Conservation (phyloP, 345 rosid genomes). For the Acer saccharum region DNA sequence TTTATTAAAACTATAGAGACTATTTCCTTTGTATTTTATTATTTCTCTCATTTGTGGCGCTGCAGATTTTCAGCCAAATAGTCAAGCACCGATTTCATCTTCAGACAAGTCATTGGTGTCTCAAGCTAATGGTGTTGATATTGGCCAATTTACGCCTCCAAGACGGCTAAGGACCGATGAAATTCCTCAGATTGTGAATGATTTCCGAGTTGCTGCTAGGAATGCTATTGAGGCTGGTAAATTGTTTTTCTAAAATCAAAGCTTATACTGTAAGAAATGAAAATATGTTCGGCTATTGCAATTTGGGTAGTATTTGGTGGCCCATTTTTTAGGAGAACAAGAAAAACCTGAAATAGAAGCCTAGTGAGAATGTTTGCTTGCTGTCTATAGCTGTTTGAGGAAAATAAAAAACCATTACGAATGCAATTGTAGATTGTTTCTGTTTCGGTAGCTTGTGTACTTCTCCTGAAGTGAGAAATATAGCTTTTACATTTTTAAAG, state of each 20-base stretch:
- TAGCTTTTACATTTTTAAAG: background rate
- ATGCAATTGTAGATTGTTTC: no score
- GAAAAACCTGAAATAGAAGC: background rate
- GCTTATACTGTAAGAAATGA: no score
- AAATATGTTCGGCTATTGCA: background rate
- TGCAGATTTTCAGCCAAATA: constrained; percentile 65
- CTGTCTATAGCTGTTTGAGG: no score
- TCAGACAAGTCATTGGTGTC: constrained; percentile 60
- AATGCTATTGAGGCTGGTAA: constrained; percentile 82
- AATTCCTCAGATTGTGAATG: constrained; percentile 65
- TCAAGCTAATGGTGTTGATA: constrained; percentile 43
- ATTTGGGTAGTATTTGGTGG: no score
- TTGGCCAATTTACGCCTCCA: constrained; percentile 50
- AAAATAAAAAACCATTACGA: no score
- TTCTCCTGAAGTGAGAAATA: no score
- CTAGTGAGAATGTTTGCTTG: background rate
- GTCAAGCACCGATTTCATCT: constrained; percentile 1
- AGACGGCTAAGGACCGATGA: constrained; percentile 57
- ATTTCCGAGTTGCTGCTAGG: constrained; percentile 73
- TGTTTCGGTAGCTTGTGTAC: no score
- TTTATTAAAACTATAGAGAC: no score
- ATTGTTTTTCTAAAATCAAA: background rate
- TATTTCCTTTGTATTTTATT: background rate
- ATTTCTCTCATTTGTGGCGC: background rate
- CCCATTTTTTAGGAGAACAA: no score